Conservation (phyloP, 805 yeast genomes). For the Zygosaccharomyces lentus region DNA sequence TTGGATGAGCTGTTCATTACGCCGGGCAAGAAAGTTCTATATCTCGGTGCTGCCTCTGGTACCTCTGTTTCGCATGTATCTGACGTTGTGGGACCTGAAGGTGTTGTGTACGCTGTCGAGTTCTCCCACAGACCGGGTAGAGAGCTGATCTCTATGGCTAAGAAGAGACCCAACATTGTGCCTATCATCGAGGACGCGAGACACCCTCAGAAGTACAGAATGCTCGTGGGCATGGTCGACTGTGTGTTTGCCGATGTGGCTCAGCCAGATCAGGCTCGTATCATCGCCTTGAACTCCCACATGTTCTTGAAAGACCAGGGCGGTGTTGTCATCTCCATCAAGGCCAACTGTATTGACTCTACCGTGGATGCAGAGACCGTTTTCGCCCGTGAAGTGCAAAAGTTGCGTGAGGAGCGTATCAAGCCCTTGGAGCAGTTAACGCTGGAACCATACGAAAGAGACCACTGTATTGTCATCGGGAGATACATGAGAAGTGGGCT, state of each 20-base stretch:
- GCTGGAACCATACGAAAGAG: constrained; percentile 99
- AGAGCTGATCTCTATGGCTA: constrained; percentile 98
- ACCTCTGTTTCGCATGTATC: constrained; percentile 98
- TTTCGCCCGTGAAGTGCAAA: constrained; percentile 98
- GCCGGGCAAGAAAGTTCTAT: constrained; percentile 96
- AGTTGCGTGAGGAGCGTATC: constrained; percentile 96
- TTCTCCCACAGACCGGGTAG: constrained; percentile 99
- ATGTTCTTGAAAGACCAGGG: constrained; percentile 97
- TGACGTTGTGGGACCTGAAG: constrained; percentile 98
- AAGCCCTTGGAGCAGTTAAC: constrained; percentile 98
- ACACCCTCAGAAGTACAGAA: constrained; percentile 99
- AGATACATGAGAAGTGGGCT: constrained; percentile 88
- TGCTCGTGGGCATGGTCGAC: constrained; percentile 98
- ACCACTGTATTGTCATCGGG: constrained; percentile 98
- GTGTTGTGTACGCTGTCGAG: constrained; percentile 97
- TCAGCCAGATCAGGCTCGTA: constrained; percentile 99
- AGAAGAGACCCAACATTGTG: constrained; percentile 98
- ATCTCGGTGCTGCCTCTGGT: constrained; percentile 99
- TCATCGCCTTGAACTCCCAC: constrained; percentile 96
- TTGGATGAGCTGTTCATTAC: constrained; percentile 94
- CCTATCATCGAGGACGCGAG: constrained; percentile 99
- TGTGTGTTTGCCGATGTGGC: constrained; percentile 99
- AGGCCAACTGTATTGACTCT: constrained; percentile 99
- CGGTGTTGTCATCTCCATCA: constrained; percentile 96
- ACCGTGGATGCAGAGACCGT: constrained; percentile 99